These are phyloP conservation scores for Linnemannia elongata DNA, from an alignment of 192 early-diverging fungal species.

Conservation along the genomic window DNA sequence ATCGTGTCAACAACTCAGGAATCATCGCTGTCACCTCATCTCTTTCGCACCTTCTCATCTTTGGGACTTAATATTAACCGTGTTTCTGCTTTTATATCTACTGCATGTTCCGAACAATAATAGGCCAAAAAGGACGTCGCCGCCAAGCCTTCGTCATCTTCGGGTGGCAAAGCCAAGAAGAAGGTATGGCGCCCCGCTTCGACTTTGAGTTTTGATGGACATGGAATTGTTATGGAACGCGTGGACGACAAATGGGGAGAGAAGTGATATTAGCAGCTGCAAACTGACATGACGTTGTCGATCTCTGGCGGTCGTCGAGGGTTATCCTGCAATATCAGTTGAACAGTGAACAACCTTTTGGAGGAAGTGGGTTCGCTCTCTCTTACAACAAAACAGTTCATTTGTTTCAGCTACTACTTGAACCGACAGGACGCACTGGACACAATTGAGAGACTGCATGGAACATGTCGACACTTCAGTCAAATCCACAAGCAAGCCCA, in stretches of 20 bases:
- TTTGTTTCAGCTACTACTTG: background rate
- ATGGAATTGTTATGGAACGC: background rate
- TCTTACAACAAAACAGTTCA: background rate
- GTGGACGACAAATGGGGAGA: background rate
- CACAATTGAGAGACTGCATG: no score
- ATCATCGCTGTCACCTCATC: background rate
- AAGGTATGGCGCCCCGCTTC: conserved; percentile 45
- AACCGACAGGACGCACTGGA: background rate
- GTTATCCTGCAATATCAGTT: background rate
- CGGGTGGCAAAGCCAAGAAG: conserved; percentile 71
- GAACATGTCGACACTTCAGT: background rate
- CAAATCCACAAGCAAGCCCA: background rate
- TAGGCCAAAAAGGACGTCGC: conserved; percentile 76
- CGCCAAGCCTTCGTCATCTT: conserved; percentile 68
- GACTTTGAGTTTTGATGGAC: background rate
- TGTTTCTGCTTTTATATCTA: background rate
- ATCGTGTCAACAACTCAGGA: background rate
- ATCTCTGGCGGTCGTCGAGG: background rate
- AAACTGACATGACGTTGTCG: background rate
- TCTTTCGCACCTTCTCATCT: background rate
- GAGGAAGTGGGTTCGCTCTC: background rate
- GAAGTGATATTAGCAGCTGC: no score
- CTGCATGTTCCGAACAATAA: background rate
- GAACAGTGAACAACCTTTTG: background rate
- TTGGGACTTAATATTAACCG: conserved; percentile 10